These are phyloP conservation scores for Cladophialophora psammophila DNA, from an alignment of 2,329 filamentous ascomycete genomes.

Conservation along the genomic window DNA sequence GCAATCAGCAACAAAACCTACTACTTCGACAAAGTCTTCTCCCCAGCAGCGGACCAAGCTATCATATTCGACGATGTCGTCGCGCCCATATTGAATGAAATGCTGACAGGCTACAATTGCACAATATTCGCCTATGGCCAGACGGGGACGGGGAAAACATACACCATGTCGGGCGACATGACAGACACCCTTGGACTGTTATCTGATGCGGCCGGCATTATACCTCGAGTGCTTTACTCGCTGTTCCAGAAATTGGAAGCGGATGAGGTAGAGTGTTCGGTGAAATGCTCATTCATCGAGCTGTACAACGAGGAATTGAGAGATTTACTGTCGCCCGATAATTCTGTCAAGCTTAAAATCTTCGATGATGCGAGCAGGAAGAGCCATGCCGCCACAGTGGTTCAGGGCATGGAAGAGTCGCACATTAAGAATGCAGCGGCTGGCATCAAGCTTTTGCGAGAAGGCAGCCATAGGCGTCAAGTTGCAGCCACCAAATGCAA, in stretches of 20 bases:
- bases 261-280: constrained; percentile 80
- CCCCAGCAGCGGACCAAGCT: constrained; percentile 87
- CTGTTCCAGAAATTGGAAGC: constrained; percentile 84
- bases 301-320: constrained; percentile 97
- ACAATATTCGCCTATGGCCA: constrained; percentile 99
- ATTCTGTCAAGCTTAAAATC: constrained; percentile 88
- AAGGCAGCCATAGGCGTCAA: constrained; percentile 90
- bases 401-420: constrained; percentile 97
- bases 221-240: constrained; percentile 86
- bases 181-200: constrained; percentile 82
- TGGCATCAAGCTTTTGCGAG: constrained; percentile 86
- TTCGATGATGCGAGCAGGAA: constrained; percentile 89
- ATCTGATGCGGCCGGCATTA: constrained; percentile 92
- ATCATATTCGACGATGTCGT: constrained; percentile 98
- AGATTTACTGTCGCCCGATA: constrained; percentile 83
- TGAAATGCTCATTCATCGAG: constrained; percentile 98
- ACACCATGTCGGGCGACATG: constrained; percentile 99
- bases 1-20: constrained; percentile 96
- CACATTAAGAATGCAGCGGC: constrained; percentile 85
- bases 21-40: constrained; percentile 96
- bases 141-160: constrained; percentile 97
- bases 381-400: constrained; percentile 82
- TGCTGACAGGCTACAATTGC: constrained; percentile 93
- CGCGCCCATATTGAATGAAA: constrained; percentile 91
- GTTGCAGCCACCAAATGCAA: constrained; percentile 99